A percentile compares a stretch with the other conserved stretches of the same genome.
These are phyloP conservation scores for Colletotrichum tanaceti DNA, from an alignment of 2,329 filamentous ascomycete genomes.

Conservation along the genomic window DNA sequence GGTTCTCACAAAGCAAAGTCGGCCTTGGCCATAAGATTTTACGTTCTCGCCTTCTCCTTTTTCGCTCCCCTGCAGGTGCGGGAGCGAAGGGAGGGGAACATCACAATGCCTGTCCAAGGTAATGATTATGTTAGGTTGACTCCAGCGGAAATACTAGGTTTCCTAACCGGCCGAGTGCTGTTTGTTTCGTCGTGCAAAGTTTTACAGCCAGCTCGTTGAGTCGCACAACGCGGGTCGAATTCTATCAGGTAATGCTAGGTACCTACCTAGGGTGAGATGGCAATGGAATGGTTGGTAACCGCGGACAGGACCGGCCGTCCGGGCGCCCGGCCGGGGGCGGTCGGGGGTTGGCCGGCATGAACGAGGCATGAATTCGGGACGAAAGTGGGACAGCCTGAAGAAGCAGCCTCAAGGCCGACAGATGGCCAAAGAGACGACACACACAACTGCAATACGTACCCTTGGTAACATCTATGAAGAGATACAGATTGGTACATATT, in stretches of 20 bases:
- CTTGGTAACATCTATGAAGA: too few species aligned
- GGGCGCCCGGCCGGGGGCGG: slow-evolving; percentile 15
- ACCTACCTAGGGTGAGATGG: slow-evolving; percentile 11
- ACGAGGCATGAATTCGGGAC: slow-evolving; percentile 18
- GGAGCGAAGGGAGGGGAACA: slow-evolving; percentile 11
- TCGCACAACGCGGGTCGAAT: background rate
- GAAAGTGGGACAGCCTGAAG: background rate
- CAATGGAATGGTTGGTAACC: slow-evolving; percentile 18
- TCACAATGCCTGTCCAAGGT: slow-evolving; percentile 29
- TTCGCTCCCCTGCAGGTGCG: background rate
- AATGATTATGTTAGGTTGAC: slow-evolving; percentile 35
- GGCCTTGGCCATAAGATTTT: slow-evolving; percentile 1
- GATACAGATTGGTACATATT: too few species aligned
- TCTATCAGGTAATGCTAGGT: slow-evolving; percentile 1
- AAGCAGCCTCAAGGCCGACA: too few species aligned
- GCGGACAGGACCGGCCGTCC: slow-evolving; percentile 18
- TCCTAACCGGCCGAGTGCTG: background rate
- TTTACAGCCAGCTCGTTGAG: background rate
- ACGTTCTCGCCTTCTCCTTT: background rate
- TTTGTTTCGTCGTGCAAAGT: background rate
- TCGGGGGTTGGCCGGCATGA: slow-evolving; percentile 2
- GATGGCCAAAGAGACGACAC: too few species aligned
- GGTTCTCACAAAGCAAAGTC: slow-evolving; percentile 8
- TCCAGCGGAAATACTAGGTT: slow-evolving; percentile 2
- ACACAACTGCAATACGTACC: too few species aligned